Evolutionary conservation across 352 stramenopile species (phyloP).

Genomic region (Phytopythium montanum): DNA sequence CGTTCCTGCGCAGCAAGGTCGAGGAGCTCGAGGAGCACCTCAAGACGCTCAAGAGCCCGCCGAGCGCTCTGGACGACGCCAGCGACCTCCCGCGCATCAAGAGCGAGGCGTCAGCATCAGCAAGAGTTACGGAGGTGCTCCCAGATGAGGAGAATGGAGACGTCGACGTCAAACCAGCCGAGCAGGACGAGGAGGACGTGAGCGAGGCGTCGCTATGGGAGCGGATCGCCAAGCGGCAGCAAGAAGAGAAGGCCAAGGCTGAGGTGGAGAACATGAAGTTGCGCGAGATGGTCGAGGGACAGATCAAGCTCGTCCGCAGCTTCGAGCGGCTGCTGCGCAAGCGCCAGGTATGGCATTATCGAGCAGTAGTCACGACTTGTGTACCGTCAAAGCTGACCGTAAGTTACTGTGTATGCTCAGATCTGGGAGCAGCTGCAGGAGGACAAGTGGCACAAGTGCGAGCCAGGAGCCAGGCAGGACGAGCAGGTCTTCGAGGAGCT

Average conservation of each 20-base stretch:
- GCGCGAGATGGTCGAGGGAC: conserved; percentile 31
- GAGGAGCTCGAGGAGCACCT: conserved; percentile 22
- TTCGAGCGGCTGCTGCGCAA: conserved; percentile 39
- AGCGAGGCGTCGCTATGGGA: conserved; percentile 30
- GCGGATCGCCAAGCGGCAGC: conserved; percentile 33
- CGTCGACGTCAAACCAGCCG: not conserved
- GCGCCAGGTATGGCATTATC: conserved; percentile 13
- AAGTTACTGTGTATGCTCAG: conserved; percentile 4
- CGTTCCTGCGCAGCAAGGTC: conserved; percentile 22
- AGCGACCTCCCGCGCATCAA: not conserved
- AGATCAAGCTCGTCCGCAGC: conserved; percentile 30
- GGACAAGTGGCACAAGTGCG: conserved; percentile 7
- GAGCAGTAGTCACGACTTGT: not conserved
- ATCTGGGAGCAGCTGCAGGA: conserved; percentile 28
- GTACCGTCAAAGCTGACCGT: not conserved
- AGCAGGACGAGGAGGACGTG: not conserved
- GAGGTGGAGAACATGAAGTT: conserved; percentile 48
- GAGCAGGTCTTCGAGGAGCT: conserved; percentile 24
- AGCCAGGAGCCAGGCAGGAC: conserved; percentile 9
- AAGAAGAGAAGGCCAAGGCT: conserved; percentile 26
- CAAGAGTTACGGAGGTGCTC: not conserved
- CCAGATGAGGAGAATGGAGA: not conserved
- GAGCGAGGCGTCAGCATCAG: not conserved
- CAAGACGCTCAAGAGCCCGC: conserved; percentile 9
- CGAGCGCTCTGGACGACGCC: not conserved